Percentiles rank a stretch among this genome's conserved stretches.
Evolutionary conservation across 164 flowering plant species (phyloP).

Genomic region (Macadamia tetraphylla): DNA sequence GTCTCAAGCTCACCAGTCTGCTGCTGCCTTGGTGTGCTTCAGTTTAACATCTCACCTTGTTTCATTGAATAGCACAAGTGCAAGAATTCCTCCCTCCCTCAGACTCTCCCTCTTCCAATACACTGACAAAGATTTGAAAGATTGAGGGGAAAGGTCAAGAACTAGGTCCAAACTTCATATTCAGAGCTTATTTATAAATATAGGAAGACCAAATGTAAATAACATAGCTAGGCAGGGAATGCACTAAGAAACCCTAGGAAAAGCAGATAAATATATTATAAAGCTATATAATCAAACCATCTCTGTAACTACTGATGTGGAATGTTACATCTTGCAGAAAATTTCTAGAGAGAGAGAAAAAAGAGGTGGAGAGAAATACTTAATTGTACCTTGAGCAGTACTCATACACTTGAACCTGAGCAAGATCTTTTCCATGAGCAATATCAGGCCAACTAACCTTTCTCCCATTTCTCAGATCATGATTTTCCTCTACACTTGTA

Average conservation of each 20-base stretch:
- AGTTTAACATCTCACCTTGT: background rate
- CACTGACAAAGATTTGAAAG: background rate
- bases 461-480: conserved; percentile 21
- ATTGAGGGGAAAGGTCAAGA: background rate
- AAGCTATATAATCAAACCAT: too few relatives aligned
- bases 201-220: too few relatives aligned
- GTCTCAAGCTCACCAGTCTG: background rate
- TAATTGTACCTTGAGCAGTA: conserved; percentile 32
- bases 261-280: too few relatives aligned
- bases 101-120: conserved; percentile 42
- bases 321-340: background rate
- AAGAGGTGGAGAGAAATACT: background rate
- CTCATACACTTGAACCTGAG: conserved; percentile 58
- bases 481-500: conserved; percentile 13
- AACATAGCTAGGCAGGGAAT: too few relatives aligned
- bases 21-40: too few relatives aligned
- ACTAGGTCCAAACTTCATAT: too few relatives aligned
- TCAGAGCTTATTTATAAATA: too few relatives aligned
- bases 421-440: conserved; percentile 59
- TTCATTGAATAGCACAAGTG: conserved; percentile 47
- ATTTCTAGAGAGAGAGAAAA: background rate
- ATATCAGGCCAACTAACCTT: conserved; percentile 64
- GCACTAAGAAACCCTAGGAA: too few relatives aligned
- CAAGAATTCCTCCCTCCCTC: conserved; percentile 46
- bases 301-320: too few relatives aligned